phyloP scores from a whole-genome alignment of 371 early-diverging fungal genomes.

The Rhizopus microsporus region DNA sequence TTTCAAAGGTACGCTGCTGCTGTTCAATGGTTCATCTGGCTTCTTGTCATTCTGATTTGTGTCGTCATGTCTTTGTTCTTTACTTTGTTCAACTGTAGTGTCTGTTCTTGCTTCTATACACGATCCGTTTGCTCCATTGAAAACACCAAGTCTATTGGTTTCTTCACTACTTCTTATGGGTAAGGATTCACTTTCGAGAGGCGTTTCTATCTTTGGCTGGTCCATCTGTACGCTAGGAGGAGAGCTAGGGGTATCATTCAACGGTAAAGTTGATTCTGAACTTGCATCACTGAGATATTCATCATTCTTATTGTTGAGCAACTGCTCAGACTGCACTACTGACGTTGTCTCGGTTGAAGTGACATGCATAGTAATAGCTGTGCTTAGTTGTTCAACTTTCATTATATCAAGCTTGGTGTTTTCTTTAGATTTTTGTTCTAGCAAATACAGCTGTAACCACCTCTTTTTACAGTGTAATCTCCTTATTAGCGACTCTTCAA shows the following conservation, averaged over 20 bases:
- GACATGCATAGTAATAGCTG: not conserved
- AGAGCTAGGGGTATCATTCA: conserved; percentile 21
- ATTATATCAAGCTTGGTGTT: not conserved
- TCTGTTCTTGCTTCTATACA: conserved; percentile 4
- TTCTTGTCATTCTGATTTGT: too few relatives aligned
- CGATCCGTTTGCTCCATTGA: not conserved
- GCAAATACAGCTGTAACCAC: conserved; percentile 14
- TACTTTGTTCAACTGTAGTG: not conserved
- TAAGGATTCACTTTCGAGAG: too few relatives aligned
- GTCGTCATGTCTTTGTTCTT: not conserved
- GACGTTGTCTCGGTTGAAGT: not conserved
- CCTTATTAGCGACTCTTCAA: not conserved
- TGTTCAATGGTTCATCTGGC: too few relatives aligned
- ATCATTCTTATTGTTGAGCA: conserved; percentile 11
- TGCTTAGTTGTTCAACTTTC: too few relatives aligned
- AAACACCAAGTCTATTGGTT: not conserved
- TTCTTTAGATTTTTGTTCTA: conserved; percentile 6
- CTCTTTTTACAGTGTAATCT: conserved; percentile 20
- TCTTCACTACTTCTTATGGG: not conserved
- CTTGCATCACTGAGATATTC: conserved; percentile 32
- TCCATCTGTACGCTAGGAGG: too few relatives aligned
- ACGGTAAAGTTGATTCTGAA: conserved; percentile 35
- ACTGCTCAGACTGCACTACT: not conserved
- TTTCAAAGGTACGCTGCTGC: too few relatives aligned
- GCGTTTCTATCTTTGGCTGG: too few relatives aligned